Evolutionary conservation across 2,329 filamentous ascomycete genomes (phyloP).

Genomic region (Lomentospora prolificans): DNA sequence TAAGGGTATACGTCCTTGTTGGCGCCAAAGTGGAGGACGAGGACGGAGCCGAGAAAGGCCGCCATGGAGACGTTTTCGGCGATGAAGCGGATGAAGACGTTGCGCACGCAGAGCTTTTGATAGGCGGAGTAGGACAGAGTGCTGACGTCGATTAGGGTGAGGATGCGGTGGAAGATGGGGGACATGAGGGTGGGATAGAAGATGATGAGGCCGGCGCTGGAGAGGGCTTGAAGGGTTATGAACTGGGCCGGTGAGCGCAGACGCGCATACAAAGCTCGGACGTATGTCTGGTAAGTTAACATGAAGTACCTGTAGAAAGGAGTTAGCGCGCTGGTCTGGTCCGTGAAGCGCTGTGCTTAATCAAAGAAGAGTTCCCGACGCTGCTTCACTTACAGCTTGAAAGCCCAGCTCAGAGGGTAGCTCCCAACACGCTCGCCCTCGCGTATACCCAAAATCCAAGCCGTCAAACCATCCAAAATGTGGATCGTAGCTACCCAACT

Average conservation of each 20-base stretch:
- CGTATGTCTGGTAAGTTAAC: conserved; percentile 62
- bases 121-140: conserved; percentile 52
- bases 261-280: conserved; percentile 57
- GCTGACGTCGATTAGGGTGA: conserved; percentile 44
- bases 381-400: conserved; percentile 47
- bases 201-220: conserved; percentile 52
- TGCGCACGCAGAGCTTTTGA: conserved; percentile 55
- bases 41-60: conserved; percentile 55
- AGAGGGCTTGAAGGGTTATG: conserved; percentile 54
- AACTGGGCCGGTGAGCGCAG: conserved; percentile 57
- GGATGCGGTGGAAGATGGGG: conserved; percentile 42
- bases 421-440: conserved; percentile 59
- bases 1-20: conserved; percentile 63
- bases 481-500: conserved; percentile 60
- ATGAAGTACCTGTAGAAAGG: conserved; percentile 45
- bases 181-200: conserved; percentile 57
- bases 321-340: conserved; percentile 11
- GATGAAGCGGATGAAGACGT: conserved; percentile 57
- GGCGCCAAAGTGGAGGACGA: conserved; percentile 55
- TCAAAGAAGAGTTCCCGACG: too few relatives aligned
- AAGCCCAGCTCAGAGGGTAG: conserved; percentile 62
- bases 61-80: conserved; percentile 61
- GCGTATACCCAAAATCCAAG: conserved; percentile 56
- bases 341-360: too few relatives aligned
- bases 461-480: conserved; percentile 52